Evolutionary conservation across 1,284 basidiomycete species (phyloP), one percentile per base, ranked within the genome.

Genomic region (Coniophora puteana): DNA sequence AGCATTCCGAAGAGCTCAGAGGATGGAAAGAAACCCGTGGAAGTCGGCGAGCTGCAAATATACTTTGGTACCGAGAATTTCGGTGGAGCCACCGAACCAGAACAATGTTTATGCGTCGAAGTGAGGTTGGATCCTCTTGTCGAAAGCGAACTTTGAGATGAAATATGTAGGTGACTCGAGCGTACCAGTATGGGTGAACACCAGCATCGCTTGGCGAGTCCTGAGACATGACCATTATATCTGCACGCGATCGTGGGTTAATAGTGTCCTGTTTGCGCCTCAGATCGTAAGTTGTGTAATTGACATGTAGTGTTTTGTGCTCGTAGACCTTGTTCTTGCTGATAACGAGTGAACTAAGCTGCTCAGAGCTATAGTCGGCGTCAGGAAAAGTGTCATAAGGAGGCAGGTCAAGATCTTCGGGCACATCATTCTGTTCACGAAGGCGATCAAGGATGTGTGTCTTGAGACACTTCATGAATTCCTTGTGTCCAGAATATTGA

Each of bases 281-380:
- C 8, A 55, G 33, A 40, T 59, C 49, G 43, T 59, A 59, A 3
- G 56, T 55, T 12, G 56, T 59, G 35, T 46, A 56, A n/a, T n/a
- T n/a, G n/a, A n/a, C n/a, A n/a, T n/a, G n/a, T n/a, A n/a, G n/a
- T n/a, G n/a, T n/a, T n/a, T 49, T 47, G 16, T 38, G 36, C 2
- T 23, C 14, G 41, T 50, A 53, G 17, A 52, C 17, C 31, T 34
- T 36, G 27, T 51, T 34, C 8, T 34, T 23, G 10, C 32, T 17
- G 20, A 52, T 22, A 11, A 20, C 16, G 11, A 53, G 23, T 28
- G 17, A 27, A 16, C 50, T 51, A 24, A 45, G 43, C 31, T 64
- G 52, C n/a, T 51, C 45, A 14, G 46, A 43, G 8, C 59, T 46
- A 41, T 57, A 63, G 8, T 52, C 44, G 25, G 53, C n/a, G n/a